A percentile compares a stretch with the other conserved stretches of the same genome.
Conservation (phyloP, 1,284 basidiomycete genomes). For the Thelephora terrestris region DNA sequence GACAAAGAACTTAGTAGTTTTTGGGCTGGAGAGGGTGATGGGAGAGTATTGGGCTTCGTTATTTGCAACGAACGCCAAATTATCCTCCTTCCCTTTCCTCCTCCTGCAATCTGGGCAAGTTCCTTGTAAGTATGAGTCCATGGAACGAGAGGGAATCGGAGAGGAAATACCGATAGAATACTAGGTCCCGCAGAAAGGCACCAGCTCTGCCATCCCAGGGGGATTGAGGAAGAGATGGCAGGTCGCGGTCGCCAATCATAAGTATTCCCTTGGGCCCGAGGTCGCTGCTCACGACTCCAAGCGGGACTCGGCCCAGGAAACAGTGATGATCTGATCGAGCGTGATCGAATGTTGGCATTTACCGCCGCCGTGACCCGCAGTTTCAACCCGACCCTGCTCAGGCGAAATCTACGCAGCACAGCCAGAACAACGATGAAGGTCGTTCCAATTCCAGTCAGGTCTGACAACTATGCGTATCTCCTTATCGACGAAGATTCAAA, state of each 20-base stretch:
- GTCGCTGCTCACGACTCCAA: too few species aligned
- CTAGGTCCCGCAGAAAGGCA: not conserved
- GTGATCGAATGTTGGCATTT: not conserved
- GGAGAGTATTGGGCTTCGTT: too few species aligned
- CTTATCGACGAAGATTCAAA: constrained; percentile 65
- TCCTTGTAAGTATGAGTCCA: too few species aligned
- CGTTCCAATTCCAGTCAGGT: constrained; percentile 65
- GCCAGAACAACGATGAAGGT: constrained; percentile 44
- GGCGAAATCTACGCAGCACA: constrained; percentile 6
- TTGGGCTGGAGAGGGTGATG: too few species aligned
- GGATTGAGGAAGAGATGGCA: not conserved
- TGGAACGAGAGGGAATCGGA: too few species aligned
- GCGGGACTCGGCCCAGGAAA: not conserved
- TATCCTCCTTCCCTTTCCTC: too few species aligned
- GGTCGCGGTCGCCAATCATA: not conserved
- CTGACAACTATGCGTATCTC: constrained; percentile 87
- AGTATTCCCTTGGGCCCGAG: too few species aligned
- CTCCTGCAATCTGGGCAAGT: too few species aligned
- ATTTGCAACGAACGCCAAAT: too few species aligned
- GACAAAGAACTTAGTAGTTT: too few species aligned
- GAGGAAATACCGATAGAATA: too few species aligned
- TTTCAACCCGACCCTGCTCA: constrained; percentile 17
- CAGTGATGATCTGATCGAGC: constrained; percentile 1
- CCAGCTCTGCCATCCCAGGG: not conserved
- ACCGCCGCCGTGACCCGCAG: constrained; percentile 5